Percentiles rank a stretch among this genome's conserved stretches.
phyloP scores from a whole-genome alignment of 495 filamentous ascomycete genomes.

The Penicillium argentinense region DNA sequence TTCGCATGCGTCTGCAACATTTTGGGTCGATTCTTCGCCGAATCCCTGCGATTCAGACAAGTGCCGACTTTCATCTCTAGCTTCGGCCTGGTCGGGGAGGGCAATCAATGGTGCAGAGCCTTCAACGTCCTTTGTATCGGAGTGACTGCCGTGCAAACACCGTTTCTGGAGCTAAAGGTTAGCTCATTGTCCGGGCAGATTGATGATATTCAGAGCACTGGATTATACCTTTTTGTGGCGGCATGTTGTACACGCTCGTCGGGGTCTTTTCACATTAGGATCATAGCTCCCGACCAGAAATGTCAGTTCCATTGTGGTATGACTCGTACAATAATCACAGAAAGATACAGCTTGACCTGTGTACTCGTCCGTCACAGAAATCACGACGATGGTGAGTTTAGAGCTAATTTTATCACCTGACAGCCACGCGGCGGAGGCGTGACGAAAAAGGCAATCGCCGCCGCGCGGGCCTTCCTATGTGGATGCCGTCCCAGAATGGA shows the following conservation, averaged over 20 bases:
- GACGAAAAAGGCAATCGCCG: neutral
- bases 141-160: conserved; percentile 17
- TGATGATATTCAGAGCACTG: neutral
- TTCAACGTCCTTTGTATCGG: too few species aligned
- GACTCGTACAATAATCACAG: conserved; percentile 1
- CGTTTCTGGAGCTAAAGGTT: conserved; percentile 15
- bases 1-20: too few species aligned
- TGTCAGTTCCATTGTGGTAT: conserved; percentile 20
- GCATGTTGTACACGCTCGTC: conserved; percentile 9
- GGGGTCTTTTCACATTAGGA: conserved; percentile 16
- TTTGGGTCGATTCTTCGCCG: too few species aligned
- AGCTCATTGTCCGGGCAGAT: neutral
- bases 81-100: too few species aligned
- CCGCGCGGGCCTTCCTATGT: neutral
- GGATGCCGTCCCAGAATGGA: neutral
- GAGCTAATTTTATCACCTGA: neutral
- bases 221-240: conserved; percentile 23
- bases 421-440: neutral
- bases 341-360: too few species aligned
- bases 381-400: too few species aligned
- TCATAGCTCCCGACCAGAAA: conserved; percentile 18
- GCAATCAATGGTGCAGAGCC: too few species aligned
- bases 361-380: too few species aligned
- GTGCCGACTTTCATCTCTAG: too few species aligned
- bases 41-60: too few species aligned